These are phyloP conservation scores for Acanthamoeba triangularis DNA, from an alignment of 208 protist genomes.

Conservation along the genomic window DNA sequence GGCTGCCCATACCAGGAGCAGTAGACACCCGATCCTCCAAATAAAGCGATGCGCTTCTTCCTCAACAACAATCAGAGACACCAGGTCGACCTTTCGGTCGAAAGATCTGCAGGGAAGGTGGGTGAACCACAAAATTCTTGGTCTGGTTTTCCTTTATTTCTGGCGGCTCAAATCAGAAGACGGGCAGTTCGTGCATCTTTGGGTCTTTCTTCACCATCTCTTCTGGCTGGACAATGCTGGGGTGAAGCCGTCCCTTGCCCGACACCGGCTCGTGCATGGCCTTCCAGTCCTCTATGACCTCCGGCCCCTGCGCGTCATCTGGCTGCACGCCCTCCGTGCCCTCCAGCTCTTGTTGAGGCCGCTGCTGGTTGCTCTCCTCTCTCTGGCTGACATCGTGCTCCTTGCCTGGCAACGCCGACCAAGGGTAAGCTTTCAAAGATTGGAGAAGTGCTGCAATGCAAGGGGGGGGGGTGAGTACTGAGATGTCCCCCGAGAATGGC, in stretches of 20 bases:
- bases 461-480: not conserved
- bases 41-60: too few species aligned
- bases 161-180: not conserved
- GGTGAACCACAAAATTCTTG: too few species aligned
- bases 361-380: not conserved
- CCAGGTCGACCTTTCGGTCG: too few species aligned
- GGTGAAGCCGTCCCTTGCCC: not conserved
- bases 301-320: not conserved
- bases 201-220: not conserved
- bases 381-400: not conserved
- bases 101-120: too few species aligned
- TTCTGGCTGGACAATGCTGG: not conserved
- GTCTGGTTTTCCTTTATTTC: not conserved
- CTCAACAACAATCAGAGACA: too few species aligned
- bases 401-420: not conserved
- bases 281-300: not conserved
- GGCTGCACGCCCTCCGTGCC: too few species aligned
- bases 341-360: not conserved
- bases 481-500: not conserved
- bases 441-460: not conserved
- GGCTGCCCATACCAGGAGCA: not conserved
- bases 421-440: too few species aligned
- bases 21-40: too few species aligned
- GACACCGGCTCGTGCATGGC: not conserved
- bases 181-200: conserved; percentile 21